These are phyloP conservation scores for Suillus plorans DNA, from an alignment of 768 basidiomycete species.

Conservation along the genomic window DNA sequence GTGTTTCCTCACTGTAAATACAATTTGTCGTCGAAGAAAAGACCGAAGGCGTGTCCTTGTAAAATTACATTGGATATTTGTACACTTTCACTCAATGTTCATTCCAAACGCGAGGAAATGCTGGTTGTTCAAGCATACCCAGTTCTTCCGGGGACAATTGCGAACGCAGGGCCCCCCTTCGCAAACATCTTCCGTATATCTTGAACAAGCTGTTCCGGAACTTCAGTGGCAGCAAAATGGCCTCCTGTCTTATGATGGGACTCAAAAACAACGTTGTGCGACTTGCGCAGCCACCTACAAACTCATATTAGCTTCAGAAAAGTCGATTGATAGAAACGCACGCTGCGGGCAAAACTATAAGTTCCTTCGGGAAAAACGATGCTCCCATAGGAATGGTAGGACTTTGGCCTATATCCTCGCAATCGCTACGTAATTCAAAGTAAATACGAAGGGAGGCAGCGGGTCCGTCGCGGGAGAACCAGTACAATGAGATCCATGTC, in stretches of 20 bases:
- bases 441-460: constrained; percentile 59
- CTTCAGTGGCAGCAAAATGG: constrained; percentile 58
- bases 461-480: constrained; percentile 59
- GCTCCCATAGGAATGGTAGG: constrained; percentile 44
- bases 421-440: constrained; percentile 38
- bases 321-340: constrained; percentile 24
- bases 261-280: constrained; percentile 46
- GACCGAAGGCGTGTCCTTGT: too few species aligned
- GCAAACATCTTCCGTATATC: constrained; percentile 61
- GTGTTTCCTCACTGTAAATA: too few species aligned
- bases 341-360: constrained; percentile 36
- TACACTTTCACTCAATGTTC: neutral
- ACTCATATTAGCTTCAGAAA: neutral
- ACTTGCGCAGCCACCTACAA: constrained; percentile 42
- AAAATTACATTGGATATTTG: neutral
- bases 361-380: constrained; percentile 54
- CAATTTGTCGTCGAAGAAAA: too few species aligned
- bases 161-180: constrained; percentile 47
- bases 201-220: constrained; percentile 43
- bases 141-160: constrained; percentile 42
- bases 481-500: constrained; percentile 60
- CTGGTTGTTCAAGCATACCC: constrained; percentile 36
- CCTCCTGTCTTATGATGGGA: constrained; percentile 50
- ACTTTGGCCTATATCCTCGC: neutral
- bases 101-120: neutral